Percentiles rank a stretch among this genome's conserved stretches.
Conservation (phyloP, 2,329 filamentous ascomycete species). For the Hyphodiscus sp. region DNA sequence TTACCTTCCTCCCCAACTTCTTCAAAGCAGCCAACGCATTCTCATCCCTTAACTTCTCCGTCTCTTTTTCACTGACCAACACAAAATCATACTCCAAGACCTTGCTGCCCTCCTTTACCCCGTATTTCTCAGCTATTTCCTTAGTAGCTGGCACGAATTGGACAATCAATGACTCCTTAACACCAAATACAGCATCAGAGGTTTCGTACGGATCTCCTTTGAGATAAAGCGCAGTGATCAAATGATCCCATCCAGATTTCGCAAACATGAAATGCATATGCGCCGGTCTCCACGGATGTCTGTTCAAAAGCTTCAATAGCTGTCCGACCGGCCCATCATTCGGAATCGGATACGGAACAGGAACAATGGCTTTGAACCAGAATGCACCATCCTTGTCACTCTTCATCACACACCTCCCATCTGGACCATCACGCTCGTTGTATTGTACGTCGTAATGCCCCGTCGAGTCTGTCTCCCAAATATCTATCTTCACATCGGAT, state of each 20-base stretch:
- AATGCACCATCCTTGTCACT: constrained; percentile 68
- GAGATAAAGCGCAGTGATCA: constrained; percentile 76
- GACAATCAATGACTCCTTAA: constrained; percentile 69
- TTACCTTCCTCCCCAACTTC: constrained; percentile 44
- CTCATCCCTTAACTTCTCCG: constrained; percentile 55
- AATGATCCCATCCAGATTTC: constrained; percentile 68
- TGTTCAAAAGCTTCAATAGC: constrained; percentile 55
- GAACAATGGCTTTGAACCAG: constrained; percentile 80
- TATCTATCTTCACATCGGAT: constrained; percentile 62
- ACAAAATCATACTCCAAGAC: constrained; percentile 70
- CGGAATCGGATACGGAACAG: constrained; percentile 80
- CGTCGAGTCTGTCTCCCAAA: constrained; percentile 80
- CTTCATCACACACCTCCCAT: constrained; percentile 65
- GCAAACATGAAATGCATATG: constrained; percentile 90
- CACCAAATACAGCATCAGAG: constrained; percentile 81
- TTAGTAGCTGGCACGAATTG: constrained; percentile 48
- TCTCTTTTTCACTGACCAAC: constrained; percentile 64
- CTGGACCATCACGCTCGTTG: constrained; percentile 53
- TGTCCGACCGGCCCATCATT: constrained; percentile 78
- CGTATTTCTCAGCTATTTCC: constrained; percentile 53
- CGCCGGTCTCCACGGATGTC: constrained; percentile 71
- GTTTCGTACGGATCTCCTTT: constrained; percentile 74
- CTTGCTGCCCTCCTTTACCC: constrained; percentile 55
- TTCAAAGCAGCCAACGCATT: constrained; percentile 61
- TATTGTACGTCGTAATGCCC: constrained; percentile 81